Conservation (phyloP, 768 basidiomycete genomes). For the Tulasnella calospora region DNA sequence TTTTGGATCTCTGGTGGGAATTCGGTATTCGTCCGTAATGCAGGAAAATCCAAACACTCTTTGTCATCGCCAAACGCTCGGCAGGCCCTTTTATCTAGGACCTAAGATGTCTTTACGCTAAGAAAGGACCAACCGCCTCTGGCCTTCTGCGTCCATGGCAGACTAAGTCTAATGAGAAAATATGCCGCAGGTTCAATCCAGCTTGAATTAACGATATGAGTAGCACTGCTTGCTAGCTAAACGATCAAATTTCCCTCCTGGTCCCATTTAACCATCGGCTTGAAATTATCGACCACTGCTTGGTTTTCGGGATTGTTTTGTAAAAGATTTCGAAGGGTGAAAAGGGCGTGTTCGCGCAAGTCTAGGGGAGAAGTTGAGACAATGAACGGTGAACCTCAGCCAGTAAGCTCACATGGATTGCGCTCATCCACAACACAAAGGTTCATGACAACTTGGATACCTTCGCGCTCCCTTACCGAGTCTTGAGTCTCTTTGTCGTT, state of each 20-base stretch:
- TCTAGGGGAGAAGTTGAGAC: slow-evolving; percentile 44
- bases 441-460: slow-evolving; percentile 78
- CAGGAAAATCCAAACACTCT: no score
- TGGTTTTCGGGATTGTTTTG: slow-evolving; percentile 76
- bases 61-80: background rate
- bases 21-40: no score
- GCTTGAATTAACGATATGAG: background rate
- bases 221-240: background rate
- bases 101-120: no score
- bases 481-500: slow-evolving; percentile 66
- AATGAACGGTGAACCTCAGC: background rate
- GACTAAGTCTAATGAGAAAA: background rate
- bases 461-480: slow-evolving; percentile 60
- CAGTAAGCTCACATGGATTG: slow-evolving; percentile 74
- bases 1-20: background rate
- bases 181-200: background rate
- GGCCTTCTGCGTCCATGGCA: no score
- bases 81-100: background rate
- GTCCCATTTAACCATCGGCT: slow-evolving; percentile 57
- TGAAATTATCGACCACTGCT: slow-evolving; percentile 65
- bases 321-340: slow-evolving; percentile 74
- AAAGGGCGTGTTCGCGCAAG: slow-evolving; percentile 86
- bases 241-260: slow-evolving; percentile 49
- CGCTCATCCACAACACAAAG: slow-evolving; percentile 85
- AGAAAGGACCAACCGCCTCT: no score